These are phyloP conservation scores for Beauveria scarabaeidicola DNA, from an alignment of 2,329 filamentous ascomycete genomes.

Conservation along the genomic window DNA sequence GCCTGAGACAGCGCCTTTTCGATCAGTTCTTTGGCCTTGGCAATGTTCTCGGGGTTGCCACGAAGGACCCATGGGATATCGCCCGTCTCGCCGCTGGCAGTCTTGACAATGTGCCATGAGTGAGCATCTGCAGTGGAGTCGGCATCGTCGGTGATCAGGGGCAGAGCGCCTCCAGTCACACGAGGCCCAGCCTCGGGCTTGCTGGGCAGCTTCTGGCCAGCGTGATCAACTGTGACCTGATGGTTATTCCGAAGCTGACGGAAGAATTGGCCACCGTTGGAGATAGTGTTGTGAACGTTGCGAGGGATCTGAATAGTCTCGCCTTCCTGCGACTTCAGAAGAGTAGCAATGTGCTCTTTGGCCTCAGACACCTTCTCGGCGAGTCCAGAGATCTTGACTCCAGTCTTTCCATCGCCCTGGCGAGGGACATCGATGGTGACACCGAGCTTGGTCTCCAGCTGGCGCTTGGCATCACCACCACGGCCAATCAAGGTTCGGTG, in stretches of 20 bases:
- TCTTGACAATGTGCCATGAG: conserved; percentile 75
- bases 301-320: conserved; percentile 80
- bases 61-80: conserved; percentile 86
- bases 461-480: conserved; percentile 77
- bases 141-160: conserved; percentile 87
- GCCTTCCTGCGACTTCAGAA: conserved; percentile 80
- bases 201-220: conserved; percentile 65
- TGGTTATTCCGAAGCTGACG: conserved; percentile 77
- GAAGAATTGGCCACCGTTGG: conserved; percentile 91
- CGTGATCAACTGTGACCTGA: conserved; percentile 87
- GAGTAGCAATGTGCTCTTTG: conserved; percentile 70
- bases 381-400: conserved; percentile 76
- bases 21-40: conserved; percentile 71
- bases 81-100: conserved; percentile 50
- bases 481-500: conserved; percentile 87
- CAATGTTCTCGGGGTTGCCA: conserved; percentile 67
- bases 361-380: conserved; percentile 73
- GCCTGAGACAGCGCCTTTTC: conserved; percentile 65
- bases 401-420: conserved; percentile 74
- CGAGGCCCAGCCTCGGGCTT: conserved; percentile 52
- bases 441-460: conserved; percentile 77
- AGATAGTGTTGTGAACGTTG: conserved; percentile 72
- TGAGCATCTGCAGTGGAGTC: conserved; percentile 56
- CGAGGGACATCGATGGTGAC: conserved; percentile 86
- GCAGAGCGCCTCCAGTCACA: conserved; percentile 56